Evolutionary conservation across 2,329 filamentous ascomycete genomes (phyloP).

Genomic region (Colletotrichum trifolii): DNA sequence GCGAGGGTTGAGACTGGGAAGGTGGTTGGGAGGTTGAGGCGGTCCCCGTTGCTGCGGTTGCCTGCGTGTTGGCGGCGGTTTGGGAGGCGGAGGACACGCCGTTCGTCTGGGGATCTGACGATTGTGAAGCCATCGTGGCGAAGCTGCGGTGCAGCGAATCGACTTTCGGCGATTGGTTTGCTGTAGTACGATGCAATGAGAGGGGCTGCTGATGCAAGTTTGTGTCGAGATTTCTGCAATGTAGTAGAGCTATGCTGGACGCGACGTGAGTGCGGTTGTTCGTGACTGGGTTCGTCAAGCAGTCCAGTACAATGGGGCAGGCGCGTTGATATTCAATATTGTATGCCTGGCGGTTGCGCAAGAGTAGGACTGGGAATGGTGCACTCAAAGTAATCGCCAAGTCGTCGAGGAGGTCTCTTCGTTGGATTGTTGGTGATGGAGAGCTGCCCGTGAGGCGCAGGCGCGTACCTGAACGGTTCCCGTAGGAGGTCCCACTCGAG

Average conservation of each 20-base stretch:
- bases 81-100: conserved; percentile 57
- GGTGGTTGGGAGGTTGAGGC: conserved; percentile 26
- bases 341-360: too few relatives aligned
- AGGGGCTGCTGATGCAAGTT: conserved; percentile 2
- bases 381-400: too few relatives aligned
- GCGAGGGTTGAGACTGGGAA: conserved; percentile 32
- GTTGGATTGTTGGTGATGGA: not conserved
- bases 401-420: conserved; percentile 3
- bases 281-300: too few relatives aligned
- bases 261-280: too few relatives aligned
- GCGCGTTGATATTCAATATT: too few relatives aligned
- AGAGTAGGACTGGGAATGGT: too few relatives aligned
- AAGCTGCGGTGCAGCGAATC: not conserved
- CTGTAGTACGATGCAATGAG: not conserved
- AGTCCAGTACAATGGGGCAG: too few relatives aligned
- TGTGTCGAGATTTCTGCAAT: too few relatives aligned
- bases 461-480: conserved; percentile 6
- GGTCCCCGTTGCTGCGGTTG: conserved; percentile 40
- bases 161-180: not conserved
- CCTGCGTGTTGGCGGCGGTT: conserved; percentile 50
- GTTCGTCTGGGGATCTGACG: conserved; percentile 62
- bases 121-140: conserved; percentile 43
- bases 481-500: not conserved
- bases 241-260: too few relatives aligned
- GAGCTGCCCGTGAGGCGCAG: conserved; percentile 12